Base-by-base conservation (phyloP, 257 asterid genomes). In the Avicennia marina region DNA sequence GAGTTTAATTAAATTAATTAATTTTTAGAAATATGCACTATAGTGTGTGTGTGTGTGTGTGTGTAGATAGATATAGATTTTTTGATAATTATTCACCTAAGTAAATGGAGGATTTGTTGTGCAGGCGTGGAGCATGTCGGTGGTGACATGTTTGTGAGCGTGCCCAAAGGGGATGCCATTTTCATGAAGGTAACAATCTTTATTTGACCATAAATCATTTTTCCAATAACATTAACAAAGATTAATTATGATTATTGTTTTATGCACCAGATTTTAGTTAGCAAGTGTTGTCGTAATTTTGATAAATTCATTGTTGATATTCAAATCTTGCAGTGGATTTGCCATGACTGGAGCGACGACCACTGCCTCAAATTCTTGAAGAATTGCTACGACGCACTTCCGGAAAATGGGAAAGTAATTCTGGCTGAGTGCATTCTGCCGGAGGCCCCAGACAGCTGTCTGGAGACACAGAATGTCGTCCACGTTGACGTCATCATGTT, bases 311-410 rank as follows among this genome's bases (percentile, higher is more conserved):
- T n/a, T n/a, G n/a, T n/a, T n/a, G n/a, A n/a, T n/a, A n/a, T n/a
- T n/a, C n/a, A n/a, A n/a, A n/a, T n/a, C n/a, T n/a, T n/a, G n/a
- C 67, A 90, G 98, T 90, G 96, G 96, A 87, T 90, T 11, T 83
- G 90, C 26, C 98, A 90, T 44, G 95, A 90, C 22, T 90, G 98
- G 98, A 87, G 96, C 26, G 96, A 90, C 17, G 83, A 63, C 2
- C 95, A 83, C 15, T 83, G 95, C 72, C 45, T 74, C 32, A 88
- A 81, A 41, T 71, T 91, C 64, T 72, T 91, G 86, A 88, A 73
- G 60, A 88, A 81, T 7, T 83, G 98, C 74, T 58, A 91, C 33
- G 70, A 76, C 24, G 86, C 95, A 12, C 83, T 91, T 7, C 94
- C 96, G 4, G 68, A 66, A n/a, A 75, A 78, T 20, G 98, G 98